Evolutionary conservation across 345 rosid species (phyloP).

Genomic region (Aegle marmelos): DNA sequence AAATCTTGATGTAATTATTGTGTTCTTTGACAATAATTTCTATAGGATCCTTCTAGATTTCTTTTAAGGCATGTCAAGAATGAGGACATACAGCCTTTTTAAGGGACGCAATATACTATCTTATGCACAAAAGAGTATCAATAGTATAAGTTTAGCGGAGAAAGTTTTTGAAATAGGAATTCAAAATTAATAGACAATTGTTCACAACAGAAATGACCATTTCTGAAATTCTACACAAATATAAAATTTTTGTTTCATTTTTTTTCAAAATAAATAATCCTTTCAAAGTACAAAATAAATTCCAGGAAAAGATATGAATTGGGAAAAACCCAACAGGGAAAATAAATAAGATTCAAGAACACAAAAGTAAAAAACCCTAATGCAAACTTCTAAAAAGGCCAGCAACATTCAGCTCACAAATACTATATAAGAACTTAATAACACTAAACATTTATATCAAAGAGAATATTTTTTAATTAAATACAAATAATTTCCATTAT

Average conservation of each 20-base stretch:
- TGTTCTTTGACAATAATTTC: background rate
- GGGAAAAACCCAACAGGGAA: background rate
- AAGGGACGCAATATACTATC: background rate
- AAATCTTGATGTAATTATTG: background rate
- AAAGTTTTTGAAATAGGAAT: background rate
- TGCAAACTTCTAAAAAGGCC: background rate
- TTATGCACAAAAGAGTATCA: background rate
- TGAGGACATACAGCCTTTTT: background rate
- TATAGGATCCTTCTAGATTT: background rate
- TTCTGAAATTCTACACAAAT: background rate
- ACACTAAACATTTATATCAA: background rate
- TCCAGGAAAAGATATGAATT: background rate
- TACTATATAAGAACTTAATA: background rate
- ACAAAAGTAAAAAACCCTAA: constrained; percentile 2
- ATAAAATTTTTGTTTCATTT: too few species aligned
- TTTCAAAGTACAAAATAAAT: background rate
- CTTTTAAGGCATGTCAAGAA: too few species aligned
- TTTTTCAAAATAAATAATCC: too few species aligned
- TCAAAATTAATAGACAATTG: background rate
- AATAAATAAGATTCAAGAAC: background rate
- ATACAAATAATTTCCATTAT: background rate
- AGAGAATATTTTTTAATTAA: background rate
- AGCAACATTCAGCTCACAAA: background rate
- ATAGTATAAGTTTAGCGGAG: background rate
- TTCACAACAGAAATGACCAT: background rate